Conservation (phyloP, 352 stramenopile genomes). For the Globisporangium sylvaticum region DNA sequence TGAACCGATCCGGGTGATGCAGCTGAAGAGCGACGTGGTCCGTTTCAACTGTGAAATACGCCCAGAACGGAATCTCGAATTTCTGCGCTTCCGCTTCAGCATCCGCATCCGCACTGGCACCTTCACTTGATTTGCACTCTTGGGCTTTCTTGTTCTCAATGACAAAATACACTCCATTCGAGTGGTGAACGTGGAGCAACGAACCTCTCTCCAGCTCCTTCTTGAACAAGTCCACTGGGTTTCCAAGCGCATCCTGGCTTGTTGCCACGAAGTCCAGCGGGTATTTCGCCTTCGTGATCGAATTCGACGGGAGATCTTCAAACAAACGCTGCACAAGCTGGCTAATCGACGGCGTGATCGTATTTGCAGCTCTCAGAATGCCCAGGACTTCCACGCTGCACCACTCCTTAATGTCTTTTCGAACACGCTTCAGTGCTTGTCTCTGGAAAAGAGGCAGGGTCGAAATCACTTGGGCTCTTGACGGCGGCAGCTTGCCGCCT, state of each 20-base stretch:
- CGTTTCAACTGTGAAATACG: constrained; percentile 61
- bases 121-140: not conserved
- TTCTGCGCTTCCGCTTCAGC: not conserved
- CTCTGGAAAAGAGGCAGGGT: constrained; percentile 71
- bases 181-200: constrained; percentile 46
- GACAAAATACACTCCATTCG: constrained; percentile 71
- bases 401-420: constrained; percentile 81
- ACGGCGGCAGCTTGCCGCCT: constrained; percentile 19
- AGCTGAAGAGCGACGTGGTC: constrained; percentile 52
- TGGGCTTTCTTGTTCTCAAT: constrained; percentile 24
- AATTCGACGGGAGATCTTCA: constrained; percentile 50
- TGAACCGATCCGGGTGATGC: constrained; percentile 47
- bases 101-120: not conserved
- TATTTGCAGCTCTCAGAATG: constrained; percentile 63
- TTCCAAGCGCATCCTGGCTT: constrained; percentile 51
- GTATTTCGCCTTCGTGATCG: constrained; percentile 64
- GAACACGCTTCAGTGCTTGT: constrained; percentile 58
- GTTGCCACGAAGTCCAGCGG: constrained; percentile 63
- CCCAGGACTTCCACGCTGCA: constrained; percentile 77
- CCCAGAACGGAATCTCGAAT: constrained; percentile 77
- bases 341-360: constrained; percentile 63
- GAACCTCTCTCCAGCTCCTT: constrained; percentile 48
- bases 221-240: constrained; percentile 60
- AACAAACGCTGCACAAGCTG: constrained; percentile 72
- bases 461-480: constrained; percentile 45